phyloP scores from a whole-genome alignment of 2,329 filamentous ascomycete species.

The Fusarium sp. region DNA sequence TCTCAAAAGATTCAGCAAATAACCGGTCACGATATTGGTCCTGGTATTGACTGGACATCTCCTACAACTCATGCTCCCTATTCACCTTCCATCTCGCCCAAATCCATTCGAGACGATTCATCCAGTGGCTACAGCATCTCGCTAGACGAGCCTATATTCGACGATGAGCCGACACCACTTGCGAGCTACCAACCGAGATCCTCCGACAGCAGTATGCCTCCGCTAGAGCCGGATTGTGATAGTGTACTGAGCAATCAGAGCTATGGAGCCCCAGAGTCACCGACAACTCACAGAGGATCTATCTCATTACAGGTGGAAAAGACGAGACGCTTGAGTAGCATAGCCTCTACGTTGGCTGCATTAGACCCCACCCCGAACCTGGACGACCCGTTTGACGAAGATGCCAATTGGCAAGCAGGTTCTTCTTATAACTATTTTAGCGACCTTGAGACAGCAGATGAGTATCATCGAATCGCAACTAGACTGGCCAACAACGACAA shows the following conservation, averaged over 20 bases:
- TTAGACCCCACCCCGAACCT: slow-evolving; percentile 18
- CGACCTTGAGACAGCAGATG: slow-evolving; percentile 48
- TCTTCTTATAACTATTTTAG: slow-evolving; percentile 45
- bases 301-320: slow-evolving; percentile 29
- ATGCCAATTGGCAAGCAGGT: slow-evolving; percentile 26
- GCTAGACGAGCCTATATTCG: slow-evolving; percentile 37
- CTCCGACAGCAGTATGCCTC: slow-evolving; percentile 38
- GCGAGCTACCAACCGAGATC: slow-evolving; percentile 30
- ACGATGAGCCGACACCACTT: slow-evolving; percentile 32
- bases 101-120: slow-evolving; percentile 37
- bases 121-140: slow-evolving; percentile 41
- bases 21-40: slow-evolving; percentile 54
- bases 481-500: slow-evolving; percentile 47
- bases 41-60: slow-evolving; percentile 35
- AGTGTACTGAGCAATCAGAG: slow-evolving; percentile 41
- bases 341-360: slow-evolving; percentile 3
- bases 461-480: slow-evolving; percentile 52
- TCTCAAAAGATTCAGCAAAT: slow-evolving; percentile 56
- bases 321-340: slow-evolving; percentile 28
- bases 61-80: slow-evolving; percentile 12
- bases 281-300: slow-evolving; percentile 21
- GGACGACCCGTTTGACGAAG: slow-evolving; percentile 27
- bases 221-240: slow-evolving; percentile 42
- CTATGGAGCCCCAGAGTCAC: slow-evolving; percentile 35
- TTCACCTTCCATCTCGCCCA: slow-evolving; percentile 35